Conservation (phyloP, 768 basidiomycete species). For the Pseudohyphozyma bogoriensis region DNA sequence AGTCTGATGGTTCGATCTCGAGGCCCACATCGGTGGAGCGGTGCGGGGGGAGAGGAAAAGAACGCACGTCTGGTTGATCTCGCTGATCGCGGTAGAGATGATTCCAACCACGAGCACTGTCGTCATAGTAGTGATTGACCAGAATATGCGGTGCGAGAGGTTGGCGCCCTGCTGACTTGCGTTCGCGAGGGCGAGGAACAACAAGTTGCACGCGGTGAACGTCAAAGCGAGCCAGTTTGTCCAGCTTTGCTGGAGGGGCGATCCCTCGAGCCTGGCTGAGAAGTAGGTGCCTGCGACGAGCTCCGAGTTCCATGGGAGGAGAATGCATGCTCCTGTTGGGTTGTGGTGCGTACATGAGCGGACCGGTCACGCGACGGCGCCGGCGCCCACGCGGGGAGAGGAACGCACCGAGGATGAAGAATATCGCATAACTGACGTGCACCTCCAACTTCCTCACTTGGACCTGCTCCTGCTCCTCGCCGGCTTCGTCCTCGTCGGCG, state of each 20-base stretch:
- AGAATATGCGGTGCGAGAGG: slow-evolving; percentile 10
- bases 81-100: slow-evolving; percentile 14
- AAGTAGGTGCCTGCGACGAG: slow-evolving; percentile 27
- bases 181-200: slow-evolving; percentile 26
- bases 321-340: slow-evolving; percentile 24
- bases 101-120: slow-evolving; percentile 12
- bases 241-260: slow-evolving; percentile 13
- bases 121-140: slow-evolving; percentile 11
- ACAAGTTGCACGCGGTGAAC: slow-evolving; percentile 23
- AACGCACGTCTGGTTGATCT: slow-evolving; percentile 8
- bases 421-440: neutral
- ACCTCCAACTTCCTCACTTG: slow-evolving; percentile 16
- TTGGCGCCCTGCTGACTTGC: slow-evolving; percentile 21
- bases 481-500: neutral
- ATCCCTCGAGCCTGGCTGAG: slow-evolving; percentile 9
- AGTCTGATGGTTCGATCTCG: too few relatives aligned
- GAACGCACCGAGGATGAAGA: neutral
- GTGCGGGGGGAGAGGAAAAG: too few relatives aligned
- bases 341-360: neutral
- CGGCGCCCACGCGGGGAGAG: neutral
- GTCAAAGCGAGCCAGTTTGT: slow-evolving; percentile 20
- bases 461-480: neutral
- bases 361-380: too few relatives aligned
- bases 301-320: slow-evolving; percentile 30
- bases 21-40: too few relatives aligned